Conservation (phyloP, 306 rosid genomes). For the Citrullus mucosospermus region DNA sequence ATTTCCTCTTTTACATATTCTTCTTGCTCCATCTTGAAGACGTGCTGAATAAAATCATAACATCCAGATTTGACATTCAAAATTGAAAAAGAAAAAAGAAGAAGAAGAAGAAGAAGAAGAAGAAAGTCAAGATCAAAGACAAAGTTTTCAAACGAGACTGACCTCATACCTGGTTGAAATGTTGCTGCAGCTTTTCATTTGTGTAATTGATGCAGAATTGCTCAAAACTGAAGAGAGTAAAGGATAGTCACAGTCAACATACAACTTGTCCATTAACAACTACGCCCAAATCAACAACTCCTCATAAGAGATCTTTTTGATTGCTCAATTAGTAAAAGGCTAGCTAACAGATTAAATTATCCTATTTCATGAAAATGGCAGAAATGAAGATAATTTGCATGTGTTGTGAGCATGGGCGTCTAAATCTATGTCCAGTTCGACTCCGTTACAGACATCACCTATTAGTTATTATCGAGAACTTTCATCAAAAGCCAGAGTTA, state of each 20-base stretch:
- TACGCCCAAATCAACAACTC: neutral
- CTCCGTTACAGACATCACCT: constrained; percentile 31
- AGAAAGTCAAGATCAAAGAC: constrained; percentile 5
- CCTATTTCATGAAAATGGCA: neutral
- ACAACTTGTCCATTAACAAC: constrained; percentile 1
- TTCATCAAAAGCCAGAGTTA: neutral
- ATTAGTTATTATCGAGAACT: constrained; percentile 17
- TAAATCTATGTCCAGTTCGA: neutral
- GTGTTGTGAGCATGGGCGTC: neutral
- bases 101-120: neutral
- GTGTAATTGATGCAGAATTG: constrained; percentile 85
- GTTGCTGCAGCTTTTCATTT: constrained; percentile 95
- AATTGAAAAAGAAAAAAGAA: neutral
- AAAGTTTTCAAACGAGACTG: constrained; percentile 50
- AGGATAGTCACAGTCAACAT: constrained; percentile 8
- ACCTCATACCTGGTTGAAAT: constrained; percentile 99
- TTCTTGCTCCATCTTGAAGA: constrained; percentile 94
- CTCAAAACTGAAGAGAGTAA: constrained; percentile 61
- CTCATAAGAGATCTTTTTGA: neutral
- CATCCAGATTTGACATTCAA: constrained; percentile 25
- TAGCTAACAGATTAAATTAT: neutral
- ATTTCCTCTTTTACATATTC: constrained; percentile 69
- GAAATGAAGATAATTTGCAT: neutral
- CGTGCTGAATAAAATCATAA: constrained; percentile 53
- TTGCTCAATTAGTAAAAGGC: neutral